Conservation (phyloP, 2,329 filamentous ascomycete species). For the Proliferodiscus dingleyae region DNA sequence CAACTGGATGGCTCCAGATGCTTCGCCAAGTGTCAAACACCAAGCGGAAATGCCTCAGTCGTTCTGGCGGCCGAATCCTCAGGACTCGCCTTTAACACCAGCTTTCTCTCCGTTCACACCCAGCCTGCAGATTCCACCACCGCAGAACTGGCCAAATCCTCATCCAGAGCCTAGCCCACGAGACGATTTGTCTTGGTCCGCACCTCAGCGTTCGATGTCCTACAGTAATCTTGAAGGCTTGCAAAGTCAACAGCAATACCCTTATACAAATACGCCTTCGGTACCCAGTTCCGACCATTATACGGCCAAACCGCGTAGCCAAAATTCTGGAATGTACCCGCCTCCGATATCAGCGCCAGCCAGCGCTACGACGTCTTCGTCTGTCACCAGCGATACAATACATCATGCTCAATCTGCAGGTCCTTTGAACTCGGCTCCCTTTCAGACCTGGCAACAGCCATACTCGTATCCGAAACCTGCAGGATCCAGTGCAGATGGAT, state of each 20-base stretch:
- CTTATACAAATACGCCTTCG: constrained; percentile 21
- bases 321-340: constrained; percentile 27
- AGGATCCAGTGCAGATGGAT: constrained; percentile 20
- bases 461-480: constrained; percentile 27
- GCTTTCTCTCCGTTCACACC: constrained; percentile 47
- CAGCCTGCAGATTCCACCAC: constrained; percentile 29
- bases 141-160: constrained; percentile 27
- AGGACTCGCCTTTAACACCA: constrained; percentile 46
- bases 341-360: constrained; percentile 22
- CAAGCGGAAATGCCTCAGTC: constrained; percentile 37
- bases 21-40: constrained; percentile 33
- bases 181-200: constrained; percentile 29
- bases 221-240: constrained; percentile 31
- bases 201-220: constrained; percentile 31
- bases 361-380: constrained; percentile 18
- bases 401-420: constrained; percentile 24
- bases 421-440: constrained; percentile 17
- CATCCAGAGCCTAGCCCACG: constrained; percentile 25
- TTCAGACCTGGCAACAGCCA: constrained; percentile 26
- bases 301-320: constrained; percentile 21
- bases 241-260: constrained; percentile 24
- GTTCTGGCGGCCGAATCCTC: constrained; percentile 46
- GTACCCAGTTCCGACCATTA: constrained; percentile 21
- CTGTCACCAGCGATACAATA: constrained; percentile 16
- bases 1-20: constrained; percentile 30